Conservation (phyloP, 1,139 yeast species). For the Protomyces lactucae-debilis region DNA sequence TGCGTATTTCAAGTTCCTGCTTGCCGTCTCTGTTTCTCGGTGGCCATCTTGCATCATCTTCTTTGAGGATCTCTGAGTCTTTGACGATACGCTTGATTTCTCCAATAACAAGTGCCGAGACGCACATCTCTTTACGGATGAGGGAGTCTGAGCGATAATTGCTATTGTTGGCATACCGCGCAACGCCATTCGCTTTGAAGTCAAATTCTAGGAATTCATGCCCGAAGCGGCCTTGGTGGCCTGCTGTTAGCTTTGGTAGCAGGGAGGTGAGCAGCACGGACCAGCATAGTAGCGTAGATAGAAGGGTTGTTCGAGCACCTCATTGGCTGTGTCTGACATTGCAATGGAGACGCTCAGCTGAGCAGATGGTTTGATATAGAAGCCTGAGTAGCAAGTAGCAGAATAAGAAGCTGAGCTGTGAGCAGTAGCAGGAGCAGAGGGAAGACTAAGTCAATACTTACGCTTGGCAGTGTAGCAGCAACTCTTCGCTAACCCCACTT, state of each 20-base stretch:
- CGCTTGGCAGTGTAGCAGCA: neutral
- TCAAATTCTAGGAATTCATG: slow-evolving; percentile 49
- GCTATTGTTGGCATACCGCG: slow-evolving; percentile 48
- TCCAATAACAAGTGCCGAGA: slow-evolving; percentile 41
- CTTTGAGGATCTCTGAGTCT: slow-evolving; percentile 45
- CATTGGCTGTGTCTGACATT: neutral
- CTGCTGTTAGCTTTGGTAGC: slow-evolving; percentile 35
- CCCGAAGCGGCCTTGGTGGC: slow-evolving; percentile 46
- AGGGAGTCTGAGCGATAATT: slow-evolving; percentile 46
- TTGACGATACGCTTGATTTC: slow-evolving; percentile 41
- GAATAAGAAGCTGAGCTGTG: neutral
- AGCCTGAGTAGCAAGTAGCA: neutral
- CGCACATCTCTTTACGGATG: slow-evolving; percentile 43
- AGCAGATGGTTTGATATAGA: neutral
- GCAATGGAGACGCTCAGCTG: neutral
- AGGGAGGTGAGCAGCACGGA: slow-evolving; percentile 27
- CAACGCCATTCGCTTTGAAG: slow-evolving; percentile 38
- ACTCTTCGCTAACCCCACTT: neutral
- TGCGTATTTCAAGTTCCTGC: slow-evolving; percentile 46
- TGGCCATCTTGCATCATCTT: slow-evolving; percentile 47
- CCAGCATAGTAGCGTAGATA: slow-evolving; percentile 29
- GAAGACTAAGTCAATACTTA: neutral
- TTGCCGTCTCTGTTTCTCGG: slow-evolving; percentile 44
- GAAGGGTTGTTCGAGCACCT: slow-evolving; percentile 3
- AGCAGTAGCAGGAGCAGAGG: neutral